phyloP scores from a whole-genome alignment of 352 stramenopile species.

The Pythium diclinum region DNA sequence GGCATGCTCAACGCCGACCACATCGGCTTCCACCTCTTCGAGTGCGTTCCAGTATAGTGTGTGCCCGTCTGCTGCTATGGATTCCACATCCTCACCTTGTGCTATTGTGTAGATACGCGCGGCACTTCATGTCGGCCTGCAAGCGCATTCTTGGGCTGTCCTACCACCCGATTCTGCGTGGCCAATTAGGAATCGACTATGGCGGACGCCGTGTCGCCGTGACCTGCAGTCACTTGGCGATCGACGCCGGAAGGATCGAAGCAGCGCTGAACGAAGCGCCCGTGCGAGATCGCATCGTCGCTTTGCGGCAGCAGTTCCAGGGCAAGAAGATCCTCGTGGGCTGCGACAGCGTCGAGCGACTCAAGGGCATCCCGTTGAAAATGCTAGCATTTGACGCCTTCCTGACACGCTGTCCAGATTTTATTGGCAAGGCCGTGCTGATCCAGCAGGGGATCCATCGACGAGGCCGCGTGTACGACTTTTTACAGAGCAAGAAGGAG shows the following conservation, averaged over 20 bases:
- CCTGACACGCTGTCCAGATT: constrained; percentile 81
- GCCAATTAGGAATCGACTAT: constrained; percentile 93
- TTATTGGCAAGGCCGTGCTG: constrained; percentile 79
- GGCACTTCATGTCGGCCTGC: constrained; percentile 91
- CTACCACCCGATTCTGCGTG: constrained; percentile 90
- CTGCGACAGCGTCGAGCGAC: constrained; percentile 92
- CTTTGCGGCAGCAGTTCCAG: constrained; percentile 54
- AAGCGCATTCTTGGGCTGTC: constrained; percentile 92
- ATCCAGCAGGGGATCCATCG: constrained; percentile 78
- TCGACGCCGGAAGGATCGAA: constrained; percentile 57
- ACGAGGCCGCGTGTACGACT: constrained; percentile 90
- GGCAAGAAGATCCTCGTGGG: constrained; percentile 90
- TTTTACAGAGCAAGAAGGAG: constrained; percentile 93
- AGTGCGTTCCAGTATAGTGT: constrained; percentile 49
- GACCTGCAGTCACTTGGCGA: constrained; percentile 93
- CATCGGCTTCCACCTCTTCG: constrained; percentile 93
- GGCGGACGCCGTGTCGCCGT: constrained; percentile 93
- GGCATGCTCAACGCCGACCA: constrained; percentile 91
- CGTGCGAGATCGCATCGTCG: constrained; percentile 53
- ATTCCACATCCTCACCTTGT: background rate
- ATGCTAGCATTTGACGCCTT: constrained; percentile 95
- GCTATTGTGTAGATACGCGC: constrained; percentile 45
- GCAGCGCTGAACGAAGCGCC: constrained; percentile 37
- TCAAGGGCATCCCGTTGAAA: constrained; percentile 97
- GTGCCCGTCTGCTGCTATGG: background rate